phyloP scores from a whole-genome alignment of 2,329 filamentous ascomycete species.

The Penicillium sp. region DNA sequence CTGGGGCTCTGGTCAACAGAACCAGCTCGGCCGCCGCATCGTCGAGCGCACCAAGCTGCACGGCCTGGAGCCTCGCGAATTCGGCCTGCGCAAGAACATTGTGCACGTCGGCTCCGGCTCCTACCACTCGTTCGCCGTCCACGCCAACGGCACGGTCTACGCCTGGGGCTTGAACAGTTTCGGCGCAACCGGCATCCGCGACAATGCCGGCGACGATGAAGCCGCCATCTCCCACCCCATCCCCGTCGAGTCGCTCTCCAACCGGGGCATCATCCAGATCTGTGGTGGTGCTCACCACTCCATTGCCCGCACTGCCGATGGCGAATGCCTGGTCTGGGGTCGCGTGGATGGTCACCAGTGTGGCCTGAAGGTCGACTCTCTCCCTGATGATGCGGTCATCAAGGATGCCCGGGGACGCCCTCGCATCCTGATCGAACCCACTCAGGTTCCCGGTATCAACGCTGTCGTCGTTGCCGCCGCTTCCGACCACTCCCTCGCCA shows the following conservation, averaged over 20 bases:
- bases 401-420: conserved; percentile 65
- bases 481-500: conserved; percentile 71
- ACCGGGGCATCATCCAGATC: conserved; percentile 66
- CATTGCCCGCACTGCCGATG: conserved; percentile 55
- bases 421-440: conserved; percentile 72
- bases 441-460: conserved; percentile 60
- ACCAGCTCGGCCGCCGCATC: conserved; percentile 66
- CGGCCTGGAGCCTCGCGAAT: conserved; percentile 58
- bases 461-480: conserved; percentile 63
- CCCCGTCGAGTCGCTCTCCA: conserved; percentile 64
- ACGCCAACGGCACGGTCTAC: conserved; percentile 69
- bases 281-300: conserved; percentile 78
- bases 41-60: conserved; percentile 60
- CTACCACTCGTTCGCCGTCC: conserved; percentile 79
- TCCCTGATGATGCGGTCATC: conserved; percentile 61
- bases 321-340: conserved; percentile 62
- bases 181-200: conserved; percentile 71
- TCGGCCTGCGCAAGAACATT: conserved; percentile 61
- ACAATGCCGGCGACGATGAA: conserved; percentile 66
- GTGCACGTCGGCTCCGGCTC: conserved; percentile 67
- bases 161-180: conserved; percentile 88
- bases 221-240: conserved; percentile 72
- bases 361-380: conserved; percentile 59
- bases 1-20: conserved; percentile 69
- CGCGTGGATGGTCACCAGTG: conserved; percentile 61